Percentiles rank a stretch among this genome's conserved stretches.
Evolutionary conservation across 2,329 filamentous ascomycete species (phyloP).

Genomic region (Claviceps digitariae): DNA sequence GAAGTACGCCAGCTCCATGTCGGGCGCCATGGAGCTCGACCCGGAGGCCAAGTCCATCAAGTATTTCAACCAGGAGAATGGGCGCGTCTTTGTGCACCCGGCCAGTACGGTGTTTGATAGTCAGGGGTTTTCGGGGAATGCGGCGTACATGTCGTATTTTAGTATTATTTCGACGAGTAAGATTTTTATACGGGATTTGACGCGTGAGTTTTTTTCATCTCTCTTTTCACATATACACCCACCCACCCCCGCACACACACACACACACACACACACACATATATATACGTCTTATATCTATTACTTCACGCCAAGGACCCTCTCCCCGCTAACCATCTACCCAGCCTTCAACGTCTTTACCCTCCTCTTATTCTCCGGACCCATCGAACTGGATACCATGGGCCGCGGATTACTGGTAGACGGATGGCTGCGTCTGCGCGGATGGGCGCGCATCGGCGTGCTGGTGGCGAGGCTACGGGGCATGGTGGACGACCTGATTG

Average conservation of each 20-base stretch:
- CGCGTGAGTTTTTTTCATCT: constrained; percentile 62
- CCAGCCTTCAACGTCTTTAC: constrained; percentile 82
- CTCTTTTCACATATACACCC: no score
- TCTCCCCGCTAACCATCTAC: constrained; percentile 1
- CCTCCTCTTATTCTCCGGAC: constrained; percentile 75
- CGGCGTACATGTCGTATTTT: constrained; percentile 78
- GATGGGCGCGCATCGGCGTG: constrained; percentile 92
- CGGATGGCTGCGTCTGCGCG: constrained; percentile 73
- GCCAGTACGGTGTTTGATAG: constrained; percentile 74
- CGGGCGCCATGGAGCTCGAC: constrained; percentile 83
- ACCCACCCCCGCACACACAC: no score
- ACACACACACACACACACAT: no score
- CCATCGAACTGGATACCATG: constrained; percentile 73
- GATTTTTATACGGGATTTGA: constrained; percentile 81
- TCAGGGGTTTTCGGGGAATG: constrained; percentile 61
- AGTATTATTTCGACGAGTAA: constrained; percentile 85
- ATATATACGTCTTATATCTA: no score
- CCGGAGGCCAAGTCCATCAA: constrained; percentile 86
- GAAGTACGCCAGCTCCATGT: constrained; percentile 79
- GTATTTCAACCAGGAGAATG: constrained; percentile 78
- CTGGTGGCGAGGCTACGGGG: constrained; percentile 68
- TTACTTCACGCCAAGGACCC: no score
- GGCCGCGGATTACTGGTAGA: constrained; percentile 82
- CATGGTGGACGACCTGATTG: constrained; percentile 78
- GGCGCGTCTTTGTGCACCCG: constrained; percentile 86